Evolutionary conservation across 805 yeast genomes (phyloP).

Genomic region (Sugiyamaella americana): DNA sequence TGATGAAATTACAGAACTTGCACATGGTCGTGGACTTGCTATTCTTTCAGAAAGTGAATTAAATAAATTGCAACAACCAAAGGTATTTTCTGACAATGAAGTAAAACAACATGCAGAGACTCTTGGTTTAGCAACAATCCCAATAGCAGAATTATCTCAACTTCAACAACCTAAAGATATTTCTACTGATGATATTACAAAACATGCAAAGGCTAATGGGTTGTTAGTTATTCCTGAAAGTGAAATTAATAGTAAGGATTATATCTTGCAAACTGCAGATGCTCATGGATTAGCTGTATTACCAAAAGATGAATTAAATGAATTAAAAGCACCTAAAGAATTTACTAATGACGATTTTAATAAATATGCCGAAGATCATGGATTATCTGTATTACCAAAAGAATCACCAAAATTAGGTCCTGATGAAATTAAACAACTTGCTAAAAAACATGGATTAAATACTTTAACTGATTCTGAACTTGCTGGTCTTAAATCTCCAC

Average conservation of each 20-base stretch:
- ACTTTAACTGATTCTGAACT: constrained; percentile 1
- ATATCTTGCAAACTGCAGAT: background rate
- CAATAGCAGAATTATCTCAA: constrained; percentile 53
- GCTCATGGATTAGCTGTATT: constrained; percentile 8
- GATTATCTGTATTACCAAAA: constrained; percentile 52
- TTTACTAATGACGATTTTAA: constrained; percentile 22
- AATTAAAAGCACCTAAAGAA: constrained; percentile 2
- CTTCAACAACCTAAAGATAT: constrained; percentile 28
- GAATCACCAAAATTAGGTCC: constrained; percentile 4
- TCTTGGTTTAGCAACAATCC: constrained; percentile 43
- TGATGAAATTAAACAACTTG: constrained; percentile 12
- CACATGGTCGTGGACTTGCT: constrained; percentile 17
- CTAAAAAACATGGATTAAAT: constrained; percentile 3
- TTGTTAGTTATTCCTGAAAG: constrained; percentile 16
- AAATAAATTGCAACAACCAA: constrained; percentile 4
- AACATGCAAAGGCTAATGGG: constrained; percentile 18
- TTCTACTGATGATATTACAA: constrained; percentile 9
- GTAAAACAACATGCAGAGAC: constrained; percentile 38
- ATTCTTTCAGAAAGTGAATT: constrained; percentile 18
- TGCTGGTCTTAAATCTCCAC: constrained; percentile 6
- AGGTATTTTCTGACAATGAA: constrained; percentile 17
- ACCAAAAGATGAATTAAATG: constrained; percentile 23
- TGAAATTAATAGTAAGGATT: constrained; percentile 15
- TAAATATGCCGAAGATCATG: constrained; percentile 27
- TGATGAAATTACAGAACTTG: background rate